Evolutionary conservation across 2,329 filamentous ascomycete genomes (phyloP).

Genomic region (Fusarium poae): DNA sequence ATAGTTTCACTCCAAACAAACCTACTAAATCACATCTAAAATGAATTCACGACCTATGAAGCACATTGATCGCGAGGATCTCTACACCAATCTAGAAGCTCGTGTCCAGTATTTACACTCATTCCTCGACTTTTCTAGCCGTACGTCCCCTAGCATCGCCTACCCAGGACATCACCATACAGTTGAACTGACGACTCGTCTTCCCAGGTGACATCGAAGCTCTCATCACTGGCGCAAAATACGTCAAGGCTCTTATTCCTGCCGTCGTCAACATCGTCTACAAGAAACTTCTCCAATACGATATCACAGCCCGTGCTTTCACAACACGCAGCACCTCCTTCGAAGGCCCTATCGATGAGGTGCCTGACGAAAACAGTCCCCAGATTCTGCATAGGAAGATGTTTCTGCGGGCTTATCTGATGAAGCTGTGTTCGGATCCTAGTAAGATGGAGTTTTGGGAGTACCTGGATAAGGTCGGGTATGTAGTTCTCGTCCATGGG

Average conservation of each 20-base stretch:
- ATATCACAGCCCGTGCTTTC: conserved; percentile 85
- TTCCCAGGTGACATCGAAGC: conserved; percentile 76
- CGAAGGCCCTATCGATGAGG: conserved; percentile 74
- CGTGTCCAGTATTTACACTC: conserved; percentile 79
- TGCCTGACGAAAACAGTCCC: conserved; percentile 75
- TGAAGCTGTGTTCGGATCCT: conserved; percentile 80
- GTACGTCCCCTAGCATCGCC: conserved; percentile 60
- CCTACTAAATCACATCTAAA: conserved; percentile 15
- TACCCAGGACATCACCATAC: background rate
- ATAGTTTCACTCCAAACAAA: too few species aligned
- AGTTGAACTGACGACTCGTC: conserved; percentile 18
- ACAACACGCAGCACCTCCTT: conserved; percentile 72
- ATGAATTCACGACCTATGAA: conserved; percentile 58
- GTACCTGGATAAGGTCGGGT: conserved; percentile 86
- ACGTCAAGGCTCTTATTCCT: conserved; percentile 85
- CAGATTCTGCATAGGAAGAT: conserved; percentile 83
- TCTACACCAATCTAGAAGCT: conserved; percentile 78
- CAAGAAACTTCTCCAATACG: conserved; percentile 82
- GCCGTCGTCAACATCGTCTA: conserved; percentile 88
- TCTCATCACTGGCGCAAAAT: conserved; percentile 76
- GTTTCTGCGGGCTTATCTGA: conserved; percentile 81
- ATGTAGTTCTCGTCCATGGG: conserved; percentile 50
- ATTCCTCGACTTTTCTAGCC: conserved; percentile 79
- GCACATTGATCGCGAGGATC: conserved; percentile 76
- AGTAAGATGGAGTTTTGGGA: conserved; percentile 84